These are phyloP conservation scores for Aspergillus asperescens DNA, from an alignment of 495 filamentous ascomycete species.

Conservation along the genomic window DNA sequence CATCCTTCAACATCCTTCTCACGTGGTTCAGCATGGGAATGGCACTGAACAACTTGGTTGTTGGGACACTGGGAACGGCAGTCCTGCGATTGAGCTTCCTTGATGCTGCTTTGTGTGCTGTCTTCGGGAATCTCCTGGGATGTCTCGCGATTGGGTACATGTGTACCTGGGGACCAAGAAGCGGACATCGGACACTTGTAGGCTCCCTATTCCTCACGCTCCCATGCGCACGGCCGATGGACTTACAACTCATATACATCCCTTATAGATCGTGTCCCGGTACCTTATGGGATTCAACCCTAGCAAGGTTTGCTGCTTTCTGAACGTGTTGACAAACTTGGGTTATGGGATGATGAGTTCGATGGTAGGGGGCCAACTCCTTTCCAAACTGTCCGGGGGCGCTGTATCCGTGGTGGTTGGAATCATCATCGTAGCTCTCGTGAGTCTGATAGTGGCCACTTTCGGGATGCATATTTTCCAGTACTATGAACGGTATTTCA, in stretches of 20 bases:
- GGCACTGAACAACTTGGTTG: constrained; percentile 64
- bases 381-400: constrained; percentile 54
- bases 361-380: constrained; percentile 49
- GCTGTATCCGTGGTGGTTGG: constrained; percentile 60
- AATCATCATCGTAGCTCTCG: constrained; percentile 59
- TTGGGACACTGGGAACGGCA: constrained; percentile 63
- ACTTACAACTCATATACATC: constrained; percentile 7
- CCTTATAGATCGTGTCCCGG: constrained; percentile 56
- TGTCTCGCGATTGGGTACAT: constrained; percentile 60
- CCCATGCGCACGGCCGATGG: not conserved
- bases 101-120: constrained; percentile 59
- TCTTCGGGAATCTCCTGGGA: constrained; percentile 60
- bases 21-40: constrained; percentile 74
- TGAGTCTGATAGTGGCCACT: constrained; percentile 59
- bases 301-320: constrained; percentile 57
- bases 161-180: constrained; percentile 65
- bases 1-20: constrained; percentile 55
- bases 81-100: constrained; percentile 59
- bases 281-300: constrained; percentile 79
- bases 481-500: constrained; percentile 52
- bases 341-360: constrained; percentile 65
- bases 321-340: constrained; percentile 66
- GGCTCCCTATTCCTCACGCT: constrained; percentile 1
- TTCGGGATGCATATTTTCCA: constrained; percentile 75
- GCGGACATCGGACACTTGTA: constrained; percentile 69